Base-by-base conservation (phyloP, 2,329 filamentous ascomycete genomes). In the Nothophaeocryptopus gaeumannii region DNA sequence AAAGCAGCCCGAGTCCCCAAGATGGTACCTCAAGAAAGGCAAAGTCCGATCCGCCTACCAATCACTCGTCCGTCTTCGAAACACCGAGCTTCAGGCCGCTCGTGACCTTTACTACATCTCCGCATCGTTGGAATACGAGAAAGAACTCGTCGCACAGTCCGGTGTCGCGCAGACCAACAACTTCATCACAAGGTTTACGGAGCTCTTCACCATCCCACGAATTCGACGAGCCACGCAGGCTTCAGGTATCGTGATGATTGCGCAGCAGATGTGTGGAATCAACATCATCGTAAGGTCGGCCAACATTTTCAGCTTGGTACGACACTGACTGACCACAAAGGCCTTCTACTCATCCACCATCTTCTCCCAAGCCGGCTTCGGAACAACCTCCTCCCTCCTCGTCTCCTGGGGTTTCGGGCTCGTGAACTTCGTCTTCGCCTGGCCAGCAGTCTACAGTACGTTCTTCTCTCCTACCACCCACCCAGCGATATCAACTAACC, bases 371-470 rank as follows among this genome's bases (percentile, higher is more conserved):
- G 65, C 66, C 8, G 65, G 66, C 4, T 72, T 69, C 14, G 43
- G 63, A 58, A 13, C 59, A 72, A 56, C 74, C 72, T 57, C 73
- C 69, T 57, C 73, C 5, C 65, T 84, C n/a, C 67, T 81, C 14
- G 79, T 77, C 0, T 80, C 79, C 0, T 78, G 76, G 59, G 80
- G 80, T 0, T 83, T 82, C 51, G 81, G 81, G 2, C 65, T 82
- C 0, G 72, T 81, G 46, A 82, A 78, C 55, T 82, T 82, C 55
- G 39, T 81, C 42, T 82, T 82, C 56, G 79, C 80, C 1, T 78
- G 75, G 54, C 80, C 80, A 0, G 79, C 80, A 1, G 67, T 84
- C 30, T 82, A 73, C 72, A 71, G n/a, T n/a, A n/a, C n/a, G n/a
- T n/a, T n/a, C n/a, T n/a, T n/a, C n/a, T n/a, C n/a, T n/a, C n/a